These are phyloP conservation scores for Talaromyces verruculosus DNA, from an alignment of 2,329 filamentous ascomycete genomes.

Conservation along the genomic window DNA sequence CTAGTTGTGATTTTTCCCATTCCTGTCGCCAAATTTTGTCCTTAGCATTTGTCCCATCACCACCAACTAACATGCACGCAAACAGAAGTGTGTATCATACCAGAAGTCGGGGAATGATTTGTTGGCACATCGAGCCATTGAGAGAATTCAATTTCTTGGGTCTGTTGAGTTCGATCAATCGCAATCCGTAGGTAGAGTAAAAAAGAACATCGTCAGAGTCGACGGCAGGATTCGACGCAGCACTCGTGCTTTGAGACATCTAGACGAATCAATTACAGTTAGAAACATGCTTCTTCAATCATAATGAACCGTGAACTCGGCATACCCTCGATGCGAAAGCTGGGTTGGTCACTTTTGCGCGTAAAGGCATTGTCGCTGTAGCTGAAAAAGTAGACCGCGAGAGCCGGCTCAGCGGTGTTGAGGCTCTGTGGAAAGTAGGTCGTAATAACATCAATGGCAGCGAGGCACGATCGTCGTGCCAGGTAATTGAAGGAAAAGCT, in stretches of 20 bases:
- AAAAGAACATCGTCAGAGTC: slow-evolving; percentile 91
- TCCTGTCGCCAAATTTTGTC: slow-evolving; percentile 51
- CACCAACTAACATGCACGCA: neutral
- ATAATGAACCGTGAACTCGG: neutral
- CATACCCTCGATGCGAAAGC: slow-evolving; percentile 56
- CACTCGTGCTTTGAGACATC: slow-evolving; percentile 42
- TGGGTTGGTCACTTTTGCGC: slow-evolving; percentile 69
- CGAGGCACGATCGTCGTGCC: slow-evolving; percentile 21
- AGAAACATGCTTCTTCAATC: neutral
- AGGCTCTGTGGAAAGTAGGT: slow-evolving; percentile 39
- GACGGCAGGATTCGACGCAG: slow-evolving; percentile 51
- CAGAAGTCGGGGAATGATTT: slow-evolving; percentile 83
- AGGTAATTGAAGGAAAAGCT: slow-evolving; percentile 12
- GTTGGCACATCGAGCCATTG: slow-evolving; percentile 90
- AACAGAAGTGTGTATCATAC: slow-evolving; percentile 30
- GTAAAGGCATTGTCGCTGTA: slow-evolving; percentile 68
- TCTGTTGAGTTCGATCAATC: slow-evolving; percentile 90
- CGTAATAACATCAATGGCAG: slow-evolving; percentile 46
- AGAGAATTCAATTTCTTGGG: slow-evolving; percentile 89
- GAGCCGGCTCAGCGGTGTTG: slow-evolving; percentile 49
- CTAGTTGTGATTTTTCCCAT: slow-evolving; percentile 93
- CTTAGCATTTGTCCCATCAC: neutral
- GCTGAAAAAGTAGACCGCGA: slow-evolving; percentile 36
- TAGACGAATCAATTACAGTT: slow-evolving; percentile 25
- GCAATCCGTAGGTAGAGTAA: slow-evolving; percentile 81